Conservation (phyloP, 2,329 filamentous ascomycete species). For the Bipolaris sorokiniana region DNA sequence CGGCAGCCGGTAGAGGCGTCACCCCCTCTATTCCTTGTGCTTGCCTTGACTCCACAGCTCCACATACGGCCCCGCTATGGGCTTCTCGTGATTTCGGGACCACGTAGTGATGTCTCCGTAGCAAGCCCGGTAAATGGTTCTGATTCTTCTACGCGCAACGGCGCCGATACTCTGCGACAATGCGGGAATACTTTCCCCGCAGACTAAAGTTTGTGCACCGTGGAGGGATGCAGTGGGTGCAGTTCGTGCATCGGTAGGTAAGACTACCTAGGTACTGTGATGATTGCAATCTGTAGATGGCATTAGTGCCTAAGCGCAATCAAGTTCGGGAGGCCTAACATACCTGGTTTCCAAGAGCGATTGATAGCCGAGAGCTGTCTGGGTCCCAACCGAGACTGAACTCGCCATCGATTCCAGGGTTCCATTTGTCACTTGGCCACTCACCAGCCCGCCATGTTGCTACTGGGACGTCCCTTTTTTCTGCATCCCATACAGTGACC, state of each 20-base stretch:
- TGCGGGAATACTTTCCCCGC: background rate
- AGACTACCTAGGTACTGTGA: slow-evolving; percentile 39
- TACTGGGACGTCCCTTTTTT: slow-evolving; percentile 43
- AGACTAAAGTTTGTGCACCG: background rate
- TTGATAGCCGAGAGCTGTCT: slow-evolving; percentile 47
- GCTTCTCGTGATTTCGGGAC: slow-evolving; percentile 16
- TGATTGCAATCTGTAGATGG: slow-evolving; percentile 41
- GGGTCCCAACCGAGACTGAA: slow-evolving; percentile 50
- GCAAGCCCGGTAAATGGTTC: slow-evolving; percentile 1
- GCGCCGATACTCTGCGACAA: background rate
- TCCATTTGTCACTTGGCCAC: slow-evolving; percentile 36
- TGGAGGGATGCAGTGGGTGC: background rate
- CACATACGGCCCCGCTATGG: slow-evolving; percentile 26
- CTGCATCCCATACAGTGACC: slow-evolving; percentile 54
- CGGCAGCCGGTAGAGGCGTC: slow-evolving; percentile 23
- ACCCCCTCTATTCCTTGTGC: slow-evolving; percentile 9
- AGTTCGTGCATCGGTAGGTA: background rate
- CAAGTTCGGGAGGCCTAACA: slow-evolving; percentile 2
- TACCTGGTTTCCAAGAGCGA: slow-evolving; percentile 49
- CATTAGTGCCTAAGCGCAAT: slow-evolving; percentile 10
- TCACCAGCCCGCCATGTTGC: slow-evolving; percentile 46
- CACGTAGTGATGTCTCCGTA: slow-evolving; percentile 12
- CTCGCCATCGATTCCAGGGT: slow-evolving; percentile 42
- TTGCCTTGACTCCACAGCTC: slow-evolving; percentile 16
- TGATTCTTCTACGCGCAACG: background rate